These are phyloP conservation scores for Fusarium veterinarium DNA, from an alignment of 2,329 filamentous ascomycete genomes.

Conservation along the genomic window DNA sequence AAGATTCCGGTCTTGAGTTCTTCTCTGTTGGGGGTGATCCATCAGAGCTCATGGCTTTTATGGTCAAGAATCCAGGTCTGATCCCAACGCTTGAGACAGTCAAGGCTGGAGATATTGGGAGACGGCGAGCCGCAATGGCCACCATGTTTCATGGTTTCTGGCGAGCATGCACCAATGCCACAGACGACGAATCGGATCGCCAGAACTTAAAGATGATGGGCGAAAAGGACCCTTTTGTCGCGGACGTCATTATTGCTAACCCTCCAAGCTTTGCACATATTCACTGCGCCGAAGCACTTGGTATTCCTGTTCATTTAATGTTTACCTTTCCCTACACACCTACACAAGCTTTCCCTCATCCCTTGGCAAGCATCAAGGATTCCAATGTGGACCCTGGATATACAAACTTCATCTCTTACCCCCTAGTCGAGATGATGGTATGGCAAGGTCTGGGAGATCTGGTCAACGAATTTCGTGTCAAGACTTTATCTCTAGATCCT, in stretches of 20 bases:
- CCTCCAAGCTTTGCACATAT: conserved; percentile 82
- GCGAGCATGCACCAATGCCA: conserved; percentile 79
- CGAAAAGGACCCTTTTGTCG: conserved; percentile 69
- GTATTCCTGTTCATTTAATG: conserved; percentile 84
- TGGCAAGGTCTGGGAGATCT: conserved; percentile 90
- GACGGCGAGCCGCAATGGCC: conserved; percentile 75
- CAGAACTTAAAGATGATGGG: conserved; percentile 74
- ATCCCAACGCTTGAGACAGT: conserved; percentile 80
- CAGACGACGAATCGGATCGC: conserved; percentile 70
- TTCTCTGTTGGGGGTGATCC: conserved; percentile 85
- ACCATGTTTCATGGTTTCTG: conserved; percentile 89
- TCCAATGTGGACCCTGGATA: conserved; percentile 78
- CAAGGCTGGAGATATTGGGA: conserved; percentile 77
- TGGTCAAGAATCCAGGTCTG: conserved; percentile 86
- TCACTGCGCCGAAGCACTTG: conserved; percentile 82
- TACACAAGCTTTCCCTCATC: conserved; percentile 80
- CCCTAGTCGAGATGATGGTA: conserved; percentile 85
- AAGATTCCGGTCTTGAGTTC: conserved; percentile 80
- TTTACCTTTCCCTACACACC: conserved; percentile 89
- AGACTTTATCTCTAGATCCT: conserved; percentile 76
- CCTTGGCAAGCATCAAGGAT: conserved; percentile 78
- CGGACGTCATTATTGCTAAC: conserved; percentile 87
- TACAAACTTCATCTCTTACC: conserved; percentile 84
- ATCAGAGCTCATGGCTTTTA: conserved; percentile 85
- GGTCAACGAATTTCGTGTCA: conserved; percentile 78